Evolutionary conservation across 2,329 filamentous ascomycete genomes (phyloP).

Genomic region (Dactylellina sp.): DNA sequence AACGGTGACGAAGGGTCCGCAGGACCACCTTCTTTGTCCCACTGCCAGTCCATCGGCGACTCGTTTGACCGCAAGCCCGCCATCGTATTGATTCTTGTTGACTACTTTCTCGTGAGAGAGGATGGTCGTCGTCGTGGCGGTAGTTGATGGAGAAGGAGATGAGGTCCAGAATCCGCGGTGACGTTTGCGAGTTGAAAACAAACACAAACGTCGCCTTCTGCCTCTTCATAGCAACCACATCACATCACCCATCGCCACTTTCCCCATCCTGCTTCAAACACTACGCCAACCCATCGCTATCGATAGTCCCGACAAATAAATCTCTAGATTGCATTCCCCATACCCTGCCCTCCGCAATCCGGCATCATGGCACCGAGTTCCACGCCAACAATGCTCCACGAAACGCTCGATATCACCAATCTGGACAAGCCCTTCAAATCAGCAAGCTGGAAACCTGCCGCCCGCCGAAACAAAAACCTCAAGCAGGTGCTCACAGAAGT

Average conservation of each 20-base stretch:
- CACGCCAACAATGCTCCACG: conserved; percentile 71
- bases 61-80: conserved; percentile 63
- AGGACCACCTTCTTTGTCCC: conserved; percentile 66
- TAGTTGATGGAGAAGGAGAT: conserved; percentile 1
- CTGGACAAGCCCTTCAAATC: conserved; percentile 92
- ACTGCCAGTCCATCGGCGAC: conserved; percentile 70
- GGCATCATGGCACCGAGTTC: conserved; percentile 36
- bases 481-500: conserved; percentile 95
- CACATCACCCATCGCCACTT: not conserved
- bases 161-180: conserved; percentile 1
- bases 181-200: conserved; percentile 7
- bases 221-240: conserved; percentile 42
- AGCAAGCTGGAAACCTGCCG: conserved; percentile 87
- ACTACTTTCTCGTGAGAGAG: not conserved
- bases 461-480: conserved; percentile 98
- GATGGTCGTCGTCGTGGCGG: conserved; percentile 1
- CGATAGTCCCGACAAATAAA: too few species aligned
- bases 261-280: too few species aligned
- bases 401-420: conserved; percentile 89
- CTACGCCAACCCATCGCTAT: too few species aligned
- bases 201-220: conserved; percentile 31
- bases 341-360: too few species aligned
- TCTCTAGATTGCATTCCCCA: too few species aligned
- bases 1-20: conserved; percentile 67
- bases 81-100: conserved; percentile 4